phyloP scores from a whole-genome alignment of 768 basidiomycete species.

The Russula olivacea region DNA sequence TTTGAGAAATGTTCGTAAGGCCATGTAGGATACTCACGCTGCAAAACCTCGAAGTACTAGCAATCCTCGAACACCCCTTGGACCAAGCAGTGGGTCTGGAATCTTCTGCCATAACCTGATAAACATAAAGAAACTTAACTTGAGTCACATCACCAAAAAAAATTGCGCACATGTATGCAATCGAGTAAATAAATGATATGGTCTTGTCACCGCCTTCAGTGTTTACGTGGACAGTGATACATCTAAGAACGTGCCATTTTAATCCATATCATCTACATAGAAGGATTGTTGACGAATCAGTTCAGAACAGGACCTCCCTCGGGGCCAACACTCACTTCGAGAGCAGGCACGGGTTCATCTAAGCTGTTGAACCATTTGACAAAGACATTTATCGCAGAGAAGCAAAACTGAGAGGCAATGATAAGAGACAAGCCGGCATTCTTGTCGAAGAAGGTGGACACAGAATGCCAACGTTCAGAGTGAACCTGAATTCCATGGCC shows the following conservation, averaged over 20 bases:
- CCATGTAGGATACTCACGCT: slow-evolving; percentile 43
- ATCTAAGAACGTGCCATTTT: slow-evolving; percentile 44
- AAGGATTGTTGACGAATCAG: background rate
- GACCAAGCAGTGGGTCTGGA: slow-evolving; percentile 60
- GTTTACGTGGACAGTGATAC: background rate
- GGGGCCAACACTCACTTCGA: no score
- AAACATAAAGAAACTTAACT: slow-evolving; percentile 27
- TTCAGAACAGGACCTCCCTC: background rate
- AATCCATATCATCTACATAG: slow-evolving; percentile 44
- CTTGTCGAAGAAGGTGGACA: no score
- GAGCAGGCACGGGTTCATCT: no score
- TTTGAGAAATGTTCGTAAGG: background rate
- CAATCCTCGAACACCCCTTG: slow-evolving; percentile 56
- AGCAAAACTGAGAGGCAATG: no score
- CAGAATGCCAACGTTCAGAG: no score
- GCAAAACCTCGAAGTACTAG: slow-evolving; percentile 53
- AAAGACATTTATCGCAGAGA: no score
- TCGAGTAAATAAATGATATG: slow-evolving; percentile 48
- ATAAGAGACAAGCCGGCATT: no score
- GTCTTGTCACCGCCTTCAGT: slow-evolving; percentile 30
- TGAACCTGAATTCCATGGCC: no score
- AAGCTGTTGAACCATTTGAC: no score
- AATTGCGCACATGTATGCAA: slow-evolving; percentile 48
- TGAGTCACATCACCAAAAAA: no score
- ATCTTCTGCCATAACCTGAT: slow-evolving; percentile 37